These are phyloP conservation scores for Noccaea caerulescens DNA, from an alignment of 345 rosid genomes.

Conservation along the genomic window DNA sequence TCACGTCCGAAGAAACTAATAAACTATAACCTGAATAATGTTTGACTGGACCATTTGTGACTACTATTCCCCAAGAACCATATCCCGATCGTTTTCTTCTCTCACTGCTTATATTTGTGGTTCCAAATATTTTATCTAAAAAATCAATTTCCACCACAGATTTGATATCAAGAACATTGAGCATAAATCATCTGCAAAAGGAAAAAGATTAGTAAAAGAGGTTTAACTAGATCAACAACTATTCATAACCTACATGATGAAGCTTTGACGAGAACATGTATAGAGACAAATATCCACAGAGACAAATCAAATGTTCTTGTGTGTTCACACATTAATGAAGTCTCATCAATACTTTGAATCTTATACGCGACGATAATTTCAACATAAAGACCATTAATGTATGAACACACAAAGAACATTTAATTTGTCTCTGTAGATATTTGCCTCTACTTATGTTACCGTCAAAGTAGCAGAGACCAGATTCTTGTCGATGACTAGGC, in stretches of 20 bases:
- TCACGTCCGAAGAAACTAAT: too few relatives aligned
- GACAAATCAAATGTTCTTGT: too few relatives aligned
- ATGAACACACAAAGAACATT: too few relatives aligned
- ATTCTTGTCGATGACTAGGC: not conserved
- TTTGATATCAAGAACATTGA: not conserved
- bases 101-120: not conserved
- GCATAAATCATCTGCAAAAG: not conserved
- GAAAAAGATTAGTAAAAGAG: not conserved
- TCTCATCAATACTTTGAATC: not conserved
- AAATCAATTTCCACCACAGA: constrained; percentile 5
- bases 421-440: not conserved
- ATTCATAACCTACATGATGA: constrained; percentile 2
- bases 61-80: not conserved
- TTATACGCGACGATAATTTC: not conserved
- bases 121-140: not conserved
- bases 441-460: not conserved
- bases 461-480: not conserved
- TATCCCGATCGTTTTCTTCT: constrained; percentile 7
- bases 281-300: too few relatives aligned
- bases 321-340: not conserved
- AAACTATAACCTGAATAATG: not conserved
- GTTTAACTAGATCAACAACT: not conserved
- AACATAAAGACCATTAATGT: not conserved
- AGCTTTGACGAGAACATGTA: constrained; percentile 6
- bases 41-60: constrained; percentile 4